Conservation (phyloP, 2,329 filamentous ascomycete genomes). For the Colletotrichum tropicale region DNA sequence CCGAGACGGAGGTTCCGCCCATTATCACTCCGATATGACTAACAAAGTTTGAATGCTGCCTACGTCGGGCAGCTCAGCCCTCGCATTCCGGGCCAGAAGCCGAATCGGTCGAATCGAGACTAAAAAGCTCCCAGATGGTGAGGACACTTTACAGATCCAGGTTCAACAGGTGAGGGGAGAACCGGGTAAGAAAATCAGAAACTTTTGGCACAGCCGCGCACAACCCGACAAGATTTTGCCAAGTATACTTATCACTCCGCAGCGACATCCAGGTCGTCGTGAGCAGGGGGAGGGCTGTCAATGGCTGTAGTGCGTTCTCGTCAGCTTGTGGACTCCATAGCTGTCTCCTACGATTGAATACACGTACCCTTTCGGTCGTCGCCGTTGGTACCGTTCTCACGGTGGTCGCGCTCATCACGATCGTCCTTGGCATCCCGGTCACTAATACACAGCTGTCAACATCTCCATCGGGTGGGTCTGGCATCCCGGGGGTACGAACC, state of each 20-base stretch:
- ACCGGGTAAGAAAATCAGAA: constrained; percentile 7
- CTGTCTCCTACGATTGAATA: background rate
- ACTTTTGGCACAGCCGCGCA: constrained; percentile 18
- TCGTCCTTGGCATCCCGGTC: constrained; percentile 67
- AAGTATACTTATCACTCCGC: constrained; percentile 62
- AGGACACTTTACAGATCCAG: constrained; percentile 20
- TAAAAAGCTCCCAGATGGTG: constrained; percentile 20
- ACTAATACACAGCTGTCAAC: constrained; percentile 36
- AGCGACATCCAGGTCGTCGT: constrained; percentile 92
- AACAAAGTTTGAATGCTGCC: constrained; percentile 1
- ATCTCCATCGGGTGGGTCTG: constrained; percentile 22
- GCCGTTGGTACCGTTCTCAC: constrained; percentile 80
- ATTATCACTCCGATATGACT: background rate
- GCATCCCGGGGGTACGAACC: constrained; percentile 41
- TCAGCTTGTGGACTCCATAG: background rate
- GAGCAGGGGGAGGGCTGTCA: constrained; percentile 81
- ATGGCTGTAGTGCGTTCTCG: constrained; percentile 47
- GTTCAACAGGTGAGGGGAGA: constrained; percentile 1
- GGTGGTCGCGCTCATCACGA: constrained; percentile 74
- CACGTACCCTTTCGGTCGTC: constrained; percentile 86
- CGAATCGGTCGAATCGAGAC: constrained; percentile 20
- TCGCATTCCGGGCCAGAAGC: background rate
- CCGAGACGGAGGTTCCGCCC: background rate
- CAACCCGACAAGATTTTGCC: constrained; percentile 17
- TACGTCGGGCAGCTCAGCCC: background rate